These are phyloP conservation scores for Rhodotorula glutinis DNA, from an alignment of 1,284 basidiomycete genomes.

Conservation along the genomic window DNA sequence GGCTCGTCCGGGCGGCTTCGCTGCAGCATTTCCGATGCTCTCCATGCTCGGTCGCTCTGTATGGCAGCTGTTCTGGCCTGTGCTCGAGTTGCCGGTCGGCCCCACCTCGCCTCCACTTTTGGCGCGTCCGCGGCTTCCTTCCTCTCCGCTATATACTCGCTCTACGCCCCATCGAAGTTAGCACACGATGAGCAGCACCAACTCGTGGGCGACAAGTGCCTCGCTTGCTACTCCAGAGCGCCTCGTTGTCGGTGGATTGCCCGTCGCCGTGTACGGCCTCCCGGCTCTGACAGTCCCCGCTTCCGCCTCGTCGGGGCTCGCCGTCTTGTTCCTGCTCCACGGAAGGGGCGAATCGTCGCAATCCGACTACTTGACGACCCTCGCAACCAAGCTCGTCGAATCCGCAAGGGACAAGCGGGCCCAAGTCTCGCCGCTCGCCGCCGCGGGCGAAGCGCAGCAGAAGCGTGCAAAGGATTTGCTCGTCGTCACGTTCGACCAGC, in stretches of 20 bases:
- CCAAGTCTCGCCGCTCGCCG: neutral
- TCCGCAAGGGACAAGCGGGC: neutral
- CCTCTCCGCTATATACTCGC: no score
- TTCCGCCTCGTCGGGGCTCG: constrained; percentile 1
- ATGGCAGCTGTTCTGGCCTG: no score
- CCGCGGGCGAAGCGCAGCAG: neutral
- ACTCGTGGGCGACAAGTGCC: neutral
- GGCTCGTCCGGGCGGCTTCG: no score
- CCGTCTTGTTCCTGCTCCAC: constrained; percentile 35
- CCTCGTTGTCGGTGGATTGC: constrained; percentile 21
- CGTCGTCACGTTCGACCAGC: constrained; percentile 48
- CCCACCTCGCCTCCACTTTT: no score
- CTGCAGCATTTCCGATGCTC: no score
- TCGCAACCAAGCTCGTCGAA: constrained; percentile 3
- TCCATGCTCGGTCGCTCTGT: no score
- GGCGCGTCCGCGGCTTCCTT: no score
- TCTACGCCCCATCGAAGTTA: no score
- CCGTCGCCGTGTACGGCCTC: constrained; percentile 26
- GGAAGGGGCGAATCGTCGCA: constrained; percentile 19
- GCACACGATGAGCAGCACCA: neutral
- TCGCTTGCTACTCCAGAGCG: neutral
- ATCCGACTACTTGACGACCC: neutral
- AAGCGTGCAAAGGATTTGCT: constrained; percentile 42
- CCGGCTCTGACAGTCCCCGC: neutral
- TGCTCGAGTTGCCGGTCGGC: no score